Percentiles rank a stretch among this genome's conserved stretches.
These are phyloP conservation scores for Vigna radiata DNA, from an alignment of 306 rosid species.

Conservation along the genomic window DNA sequence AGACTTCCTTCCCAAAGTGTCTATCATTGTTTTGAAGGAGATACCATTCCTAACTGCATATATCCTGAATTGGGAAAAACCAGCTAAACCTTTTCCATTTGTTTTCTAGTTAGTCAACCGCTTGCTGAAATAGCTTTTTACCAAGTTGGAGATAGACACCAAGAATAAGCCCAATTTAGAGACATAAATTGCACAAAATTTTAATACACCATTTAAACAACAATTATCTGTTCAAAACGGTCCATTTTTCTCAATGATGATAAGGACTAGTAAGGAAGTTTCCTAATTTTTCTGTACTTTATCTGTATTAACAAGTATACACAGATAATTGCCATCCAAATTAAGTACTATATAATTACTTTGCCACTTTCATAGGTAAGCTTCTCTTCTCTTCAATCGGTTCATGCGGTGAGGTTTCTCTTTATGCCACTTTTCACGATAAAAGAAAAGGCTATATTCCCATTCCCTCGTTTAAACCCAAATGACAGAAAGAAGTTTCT, in stretches of 20 bases:
- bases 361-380: constrained; percentile 39
- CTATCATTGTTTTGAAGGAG: constrained; percentile 66
- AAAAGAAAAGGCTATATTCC: constrained; percentile 32
- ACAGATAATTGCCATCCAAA: neutral
- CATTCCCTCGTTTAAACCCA: constrained; percentile 32
- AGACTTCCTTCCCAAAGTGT: constrained; percentile 48
- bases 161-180: constrained; percentile 14
- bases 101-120: constrained; percentile 50
- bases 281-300: constrained; percentile 5
- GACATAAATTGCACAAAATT: constrained; percentile 12
- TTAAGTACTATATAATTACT: constrained; percentile 10
- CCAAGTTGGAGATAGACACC: constrained; percentile 41
- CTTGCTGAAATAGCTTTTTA: constrained; percentile 35
- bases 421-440: constrained; percentile 35
- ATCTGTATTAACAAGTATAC: neutral
- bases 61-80: constrained; percentile 39
- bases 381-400: constrained; percentile 35
- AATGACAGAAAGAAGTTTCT: constrained; percentile 11
- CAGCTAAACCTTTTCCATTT: constrained; percentile 32
- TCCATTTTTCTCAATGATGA: constrained; percentile 15
- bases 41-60: constrained; percentile 59
- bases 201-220: neutral
- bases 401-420: constrained; percentile 42
- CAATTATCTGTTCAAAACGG: constrained; percentile 20
- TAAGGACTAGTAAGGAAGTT: constrained; percentile 6